A percentile compares a stretch with the other conserved stretches of the same genome.
Evolutionary conservation across 257 asterid genomes (phyloP).

Genomic region (Paulownia fortunei): DNA sequence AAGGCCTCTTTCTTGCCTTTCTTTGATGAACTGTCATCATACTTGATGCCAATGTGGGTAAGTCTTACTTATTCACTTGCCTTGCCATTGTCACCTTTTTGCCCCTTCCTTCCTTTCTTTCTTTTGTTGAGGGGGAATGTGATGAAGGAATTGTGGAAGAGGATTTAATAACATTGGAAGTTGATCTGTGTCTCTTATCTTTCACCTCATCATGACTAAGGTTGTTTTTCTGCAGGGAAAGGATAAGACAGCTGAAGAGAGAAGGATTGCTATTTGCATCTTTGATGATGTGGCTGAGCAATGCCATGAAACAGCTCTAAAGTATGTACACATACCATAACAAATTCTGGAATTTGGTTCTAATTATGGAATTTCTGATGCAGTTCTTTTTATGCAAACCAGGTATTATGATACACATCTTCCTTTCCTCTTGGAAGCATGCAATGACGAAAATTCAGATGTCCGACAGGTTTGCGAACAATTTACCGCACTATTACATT

Average conservation of each 20-base stretch:
- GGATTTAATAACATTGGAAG: not conserved
- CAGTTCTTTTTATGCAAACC: conserved; percentile 27
- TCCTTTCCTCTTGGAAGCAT: conserved; percentile 97
- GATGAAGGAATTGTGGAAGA: not conserved
- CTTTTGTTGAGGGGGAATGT: conserved; percentile 7
- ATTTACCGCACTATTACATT: not conserved
- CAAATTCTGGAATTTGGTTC: conserved; percentile 19
- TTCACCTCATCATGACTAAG: not conserved
- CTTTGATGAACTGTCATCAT: conserved; percentile 88
- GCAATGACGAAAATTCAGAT: conserved; percentile 91
- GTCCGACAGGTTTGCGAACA: conserved; percentile 80
- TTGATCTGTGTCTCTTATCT: not conserved
- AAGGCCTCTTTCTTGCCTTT: conserved; percentile 92
- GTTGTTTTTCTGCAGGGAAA: conserved; percentile 69
- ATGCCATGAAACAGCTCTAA: conserved; percentile 86
- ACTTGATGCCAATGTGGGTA: conserved; percentile 99
- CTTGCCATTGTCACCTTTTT: not conserved
- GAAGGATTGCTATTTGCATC: conserved; percentile 97
- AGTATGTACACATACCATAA: conserved; percentile 45
- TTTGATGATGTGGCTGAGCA: conserved; percentile 99
- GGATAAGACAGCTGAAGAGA: conserved; percentile 94
- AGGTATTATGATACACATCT: conserved; percentile 93
- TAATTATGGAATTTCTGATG: conserved; percentile 16
- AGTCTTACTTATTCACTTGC: conserved; percentile 36
- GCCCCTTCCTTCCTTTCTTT: not conserved